Percentiles rank a stretch among this genome's conserved stretches.
Conservation (phyloP, 176 grass and related monocot species). For the Juncus inflexus region DNA sequence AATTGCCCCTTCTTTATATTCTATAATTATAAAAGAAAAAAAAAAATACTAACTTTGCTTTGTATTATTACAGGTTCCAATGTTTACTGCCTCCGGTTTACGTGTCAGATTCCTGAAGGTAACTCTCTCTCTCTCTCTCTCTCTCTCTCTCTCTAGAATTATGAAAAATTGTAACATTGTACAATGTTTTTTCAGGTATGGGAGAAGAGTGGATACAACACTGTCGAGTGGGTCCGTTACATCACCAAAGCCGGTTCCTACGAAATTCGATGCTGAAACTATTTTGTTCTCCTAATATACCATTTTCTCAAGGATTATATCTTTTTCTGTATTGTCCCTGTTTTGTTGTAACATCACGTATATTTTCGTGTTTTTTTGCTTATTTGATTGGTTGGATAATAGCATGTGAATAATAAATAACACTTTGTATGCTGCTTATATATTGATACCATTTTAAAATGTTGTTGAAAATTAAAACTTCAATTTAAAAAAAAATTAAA, state of each 20-base stretch:
- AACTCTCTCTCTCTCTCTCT: conserved; percentile 14
- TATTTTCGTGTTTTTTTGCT: too few relatives aligned
- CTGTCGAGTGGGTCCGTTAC: conserved; percentile 99
- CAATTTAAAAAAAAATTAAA: too few relatives aligned
- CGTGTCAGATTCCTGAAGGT: conserved; percentile 98
- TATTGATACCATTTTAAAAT: too few relatives aligned
- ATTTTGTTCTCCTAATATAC: neutral
- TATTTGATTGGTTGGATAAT: too few relatives aligned
- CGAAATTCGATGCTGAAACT: conserved; percentile 80
- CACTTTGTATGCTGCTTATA: too few relatives aligned
- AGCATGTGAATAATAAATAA: too few relatives aligned
- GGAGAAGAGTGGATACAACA: conserved; percentile 99
- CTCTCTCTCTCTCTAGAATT: neutral
- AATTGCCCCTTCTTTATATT: too few relatives aligned
- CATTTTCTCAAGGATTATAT: neutral
- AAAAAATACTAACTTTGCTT: neutral
- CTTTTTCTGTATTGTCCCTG: too few relatives aligned
- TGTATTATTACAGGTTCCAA: conserved; percentile 59
- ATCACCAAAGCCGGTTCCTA: conserved; percentile 97
- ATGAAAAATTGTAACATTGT: conserved; percentile 7
- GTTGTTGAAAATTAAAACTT: too few relatives aligned
- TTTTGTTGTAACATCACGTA: too few relatives aligned
- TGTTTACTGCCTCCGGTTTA: conserved; percentile 99
- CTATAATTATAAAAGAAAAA: too few relatives aligned
- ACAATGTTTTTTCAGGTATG: conserved; percentile 64